Evolutionary conservation across 2,329 filamentous ascomycete species (phyloP), one percentile per base, ranked within the genome.

Genomic region (Dactylellina drechsleri): DNA sequence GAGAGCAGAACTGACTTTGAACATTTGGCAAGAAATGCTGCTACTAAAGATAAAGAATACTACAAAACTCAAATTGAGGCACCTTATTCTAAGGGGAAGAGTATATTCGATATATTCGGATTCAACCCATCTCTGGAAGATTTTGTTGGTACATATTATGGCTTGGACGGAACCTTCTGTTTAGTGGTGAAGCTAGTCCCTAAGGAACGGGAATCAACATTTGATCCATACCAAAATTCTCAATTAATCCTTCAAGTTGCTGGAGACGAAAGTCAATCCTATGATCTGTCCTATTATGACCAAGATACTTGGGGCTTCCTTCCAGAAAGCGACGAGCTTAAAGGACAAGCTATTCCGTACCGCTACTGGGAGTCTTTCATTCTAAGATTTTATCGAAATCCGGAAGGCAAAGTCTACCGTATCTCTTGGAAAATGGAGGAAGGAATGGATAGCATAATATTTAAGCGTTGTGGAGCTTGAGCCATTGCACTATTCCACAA

Each of bases 361-460:
- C 53, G 36, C 26, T 31, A 26, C 31, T 57, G 53, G 53, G 53
- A 57, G n/a, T 57, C 53, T 15, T 57, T 57, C 28, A 57, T 57
- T 31, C 53, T 57, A 13, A 57, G 20, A 36, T 57, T 57, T 40
- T 8, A 40, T 12, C 53, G 53, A 18, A 23, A 28, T 28, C 26
- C 50, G 7, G 18, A 57, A 3, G 53, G 23, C 13, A 57, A 31
- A 40, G 53, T 57, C 4, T 31, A 20, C 16, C 20, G 26, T 28
- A 7, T 28, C 26, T 28, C 3, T 7, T 28, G 26, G 26, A 28
- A 28, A 28, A 28, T 28, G 26, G 26, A 28, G 7, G 26, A 28
- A 28, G 26, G 26, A 7, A 28, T 28, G 26, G 3, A 28, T 4
- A 28, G 26, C 7, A 28, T 28, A 28, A 4, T 28, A 4, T 28